These are phyloP conservation scores for Diaporthe citrichinensis DNA, from an alignment of 2,329 filamentous ascomycete genomes.

Conservation along the genomic window DNA sequence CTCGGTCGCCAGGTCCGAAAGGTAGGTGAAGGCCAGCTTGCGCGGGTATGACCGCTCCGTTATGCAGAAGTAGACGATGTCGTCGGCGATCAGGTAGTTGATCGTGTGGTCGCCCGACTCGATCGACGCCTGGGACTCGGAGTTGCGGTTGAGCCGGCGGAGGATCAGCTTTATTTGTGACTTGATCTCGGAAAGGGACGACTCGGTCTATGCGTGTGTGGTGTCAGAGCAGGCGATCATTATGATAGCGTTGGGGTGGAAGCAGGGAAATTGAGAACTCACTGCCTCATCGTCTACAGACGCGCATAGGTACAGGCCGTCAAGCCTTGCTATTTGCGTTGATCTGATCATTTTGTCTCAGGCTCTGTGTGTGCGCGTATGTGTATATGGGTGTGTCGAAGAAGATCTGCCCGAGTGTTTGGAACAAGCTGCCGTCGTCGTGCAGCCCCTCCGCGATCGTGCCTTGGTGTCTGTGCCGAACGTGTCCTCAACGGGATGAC, in stretches of 20 bases:
- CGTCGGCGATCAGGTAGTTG: constrained; percentile 87
- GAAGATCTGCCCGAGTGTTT: neutral
- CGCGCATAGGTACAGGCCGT: constrained; percentile 95
- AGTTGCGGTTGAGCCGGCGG: constrained; percentile 87
- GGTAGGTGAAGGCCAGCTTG: constrained; percentile 98
- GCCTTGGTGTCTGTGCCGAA: constrained; percentile 7
- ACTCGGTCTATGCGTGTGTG: constrained; percentile 68
- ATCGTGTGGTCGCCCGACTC: constrained; percentile 86
- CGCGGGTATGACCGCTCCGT: constrained; percentile 95
- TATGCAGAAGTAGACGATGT: constrained; percentile 93
- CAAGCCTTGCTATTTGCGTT: constrained; percentile 93
- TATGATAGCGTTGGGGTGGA: constrained; percentile 37
- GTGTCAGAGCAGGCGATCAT: constrained; percentile 24
- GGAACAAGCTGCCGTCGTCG: constrained; percentile 2
- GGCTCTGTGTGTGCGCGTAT: neutral
- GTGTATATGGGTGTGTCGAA: neutral
- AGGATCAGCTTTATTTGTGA: constrained; percentile 91
- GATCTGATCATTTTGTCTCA: constrained; percentile 81
- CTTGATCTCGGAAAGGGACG: constrained; percentile 88
- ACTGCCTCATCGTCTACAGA: constrained; percentile 93
- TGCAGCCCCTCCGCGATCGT: neutral
- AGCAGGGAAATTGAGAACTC: constrained; percentile 43
- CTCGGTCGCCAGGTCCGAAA: constrained; percentile 90
- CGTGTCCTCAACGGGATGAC: constrained; percentile 37
- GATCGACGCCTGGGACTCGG: constrained; percentile 92